A percentile compares a stretch with the other conserved stretches of the same genome.
Evolutionary conservation across 306 rosid genomes (phyloP).

Genomic region (Nissolia schottii): DNA sequence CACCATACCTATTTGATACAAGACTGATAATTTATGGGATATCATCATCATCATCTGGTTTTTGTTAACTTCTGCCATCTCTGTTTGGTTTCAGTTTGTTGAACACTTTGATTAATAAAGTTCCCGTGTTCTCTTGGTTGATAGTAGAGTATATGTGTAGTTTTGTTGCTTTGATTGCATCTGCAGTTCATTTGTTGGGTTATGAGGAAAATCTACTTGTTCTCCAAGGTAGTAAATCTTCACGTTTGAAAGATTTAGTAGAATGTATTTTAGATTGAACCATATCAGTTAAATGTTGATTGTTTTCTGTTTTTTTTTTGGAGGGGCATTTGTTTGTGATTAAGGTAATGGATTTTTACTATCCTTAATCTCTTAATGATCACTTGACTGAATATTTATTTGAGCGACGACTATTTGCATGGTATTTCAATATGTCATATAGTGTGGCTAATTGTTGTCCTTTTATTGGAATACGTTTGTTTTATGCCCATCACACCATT

Average conservation of each 20-base stretch:
- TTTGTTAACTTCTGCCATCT: not conserved
- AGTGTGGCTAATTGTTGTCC: constrained; percentile 8
- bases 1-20: not conserved
- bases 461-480: not conserved
- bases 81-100: not conserved
- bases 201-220: not conserved
- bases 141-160: not conserved
- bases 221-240: not conserved
- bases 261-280: not conserved
- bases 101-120: not conserved
- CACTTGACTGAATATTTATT: not conserved
- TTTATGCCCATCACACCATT: not conserved
- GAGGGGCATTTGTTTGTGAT: not conserved
- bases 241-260: not conserved
- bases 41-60: not conserved
- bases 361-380: not conserved
- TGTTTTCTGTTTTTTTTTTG: not conserved
- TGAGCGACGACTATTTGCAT: not conserved
- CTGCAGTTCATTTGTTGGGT: not conserved
- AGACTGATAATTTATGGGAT: not conserved
- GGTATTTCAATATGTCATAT: not conserved
- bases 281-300: not conserved
- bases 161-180: constrained; percentile 3
- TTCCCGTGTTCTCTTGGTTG: constrained; percentile 9
- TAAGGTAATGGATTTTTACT: not conserved